Base-by-base conservation (phyloP, 164 flowering plant genomes). In the Litsea cubeba region DNA sequence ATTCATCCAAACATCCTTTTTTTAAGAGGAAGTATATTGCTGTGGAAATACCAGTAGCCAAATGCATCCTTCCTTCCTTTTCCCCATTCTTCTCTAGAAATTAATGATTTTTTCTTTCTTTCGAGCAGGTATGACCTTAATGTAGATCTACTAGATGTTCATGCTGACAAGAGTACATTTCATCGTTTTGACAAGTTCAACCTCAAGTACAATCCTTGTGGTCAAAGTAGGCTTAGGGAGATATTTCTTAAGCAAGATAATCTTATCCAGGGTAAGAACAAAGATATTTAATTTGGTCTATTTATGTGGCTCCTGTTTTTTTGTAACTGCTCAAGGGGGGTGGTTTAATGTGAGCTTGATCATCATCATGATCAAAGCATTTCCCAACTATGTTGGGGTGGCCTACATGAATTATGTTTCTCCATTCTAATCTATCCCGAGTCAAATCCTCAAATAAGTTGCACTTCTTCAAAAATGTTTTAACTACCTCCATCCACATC, bases 101-200 rank as follows among this genome's bases (percentile, higher is more conserved):
- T 65, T 35, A 28, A 6, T 64, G 0, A 40, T 50, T 62, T 26
- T 73, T 17, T 73, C 15, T 72, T 54, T 71, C 78, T 18, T 74
- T 74, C 73, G 78, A 73, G 79, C 87, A 96, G 99, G 85, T 89
- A 96, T 84, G 99, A 96, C 76, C 88, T 96, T 74, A 96, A 94
- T 87, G 97, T 96, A 68, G 99, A 96, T 81, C 97, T 96, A 68
- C 81, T 96, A 76, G 98, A 96, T 85, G 99, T 96, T 82, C 99
- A 96, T 85, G 99, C 98, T 51, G 98, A 96, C 88, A 92, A 96
- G 86, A 96, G 99, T 80, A 96, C 99, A 60, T 96, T 96, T 83
- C 99, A 96, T 85, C 97, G 99, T 50, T 96, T 96, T 85, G 99
- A 96, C 84, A 96, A 96, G 80, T 96, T 96, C 81, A 96, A 96